phyloP scores from a whole-genome alignment of 495 filamentous ascomycete genomes.

The Evansstolkia leycettana region DNA sequence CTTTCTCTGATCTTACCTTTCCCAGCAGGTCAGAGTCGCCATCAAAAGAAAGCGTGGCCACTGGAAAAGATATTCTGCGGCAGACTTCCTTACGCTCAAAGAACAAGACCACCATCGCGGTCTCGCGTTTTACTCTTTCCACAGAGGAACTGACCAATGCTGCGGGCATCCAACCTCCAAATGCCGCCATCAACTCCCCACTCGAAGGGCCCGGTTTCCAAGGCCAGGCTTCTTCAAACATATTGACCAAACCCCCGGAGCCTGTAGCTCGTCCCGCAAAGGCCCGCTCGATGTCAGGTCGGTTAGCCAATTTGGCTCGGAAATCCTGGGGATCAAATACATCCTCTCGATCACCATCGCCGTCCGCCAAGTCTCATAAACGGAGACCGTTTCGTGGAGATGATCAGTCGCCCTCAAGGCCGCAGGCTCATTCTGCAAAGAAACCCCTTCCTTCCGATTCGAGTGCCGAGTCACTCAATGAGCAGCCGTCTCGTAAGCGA shows the following conservation, averaged over 20 bases:
- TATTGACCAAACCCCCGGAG: constrained; percentile 23
- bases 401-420: constrained; percentile 22
- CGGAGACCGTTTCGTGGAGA: constrained; percentile 25
- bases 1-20: constrained; percentile 30
- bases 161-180: constrained; percentile 5
- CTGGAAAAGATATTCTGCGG: constrained; percentile 34
- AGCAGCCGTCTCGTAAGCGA: constrained; percentile 10
- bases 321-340: constrained; percentile 55
- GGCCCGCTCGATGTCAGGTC: constrained; percentile 44
- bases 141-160: constrained; percentile 24
- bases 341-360: constrained; percentile 49
- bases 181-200: constrained; percentile 11
- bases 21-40: constrained; percentile 22
- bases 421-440: constrained; percentile 16
- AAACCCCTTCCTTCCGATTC: constrained; percentile 8
- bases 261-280: constrained; percentile 32
- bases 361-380: constrained; percentile 29
- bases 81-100: constrained; percentile 31
- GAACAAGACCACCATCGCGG: constrained; percentile 19
- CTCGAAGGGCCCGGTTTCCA: too few species aligned
- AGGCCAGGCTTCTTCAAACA: too few species aligned
- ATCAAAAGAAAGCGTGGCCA: constrained; percentile 31
- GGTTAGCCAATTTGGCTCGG: constrained; percentile 52
- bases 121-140: constrained; percentile 28
- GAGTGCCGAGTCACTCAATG: background rate